Conservation (phyloP, 2,329 filamentous ascomycete species). For the Calonectria multiphialidica region DNA sequence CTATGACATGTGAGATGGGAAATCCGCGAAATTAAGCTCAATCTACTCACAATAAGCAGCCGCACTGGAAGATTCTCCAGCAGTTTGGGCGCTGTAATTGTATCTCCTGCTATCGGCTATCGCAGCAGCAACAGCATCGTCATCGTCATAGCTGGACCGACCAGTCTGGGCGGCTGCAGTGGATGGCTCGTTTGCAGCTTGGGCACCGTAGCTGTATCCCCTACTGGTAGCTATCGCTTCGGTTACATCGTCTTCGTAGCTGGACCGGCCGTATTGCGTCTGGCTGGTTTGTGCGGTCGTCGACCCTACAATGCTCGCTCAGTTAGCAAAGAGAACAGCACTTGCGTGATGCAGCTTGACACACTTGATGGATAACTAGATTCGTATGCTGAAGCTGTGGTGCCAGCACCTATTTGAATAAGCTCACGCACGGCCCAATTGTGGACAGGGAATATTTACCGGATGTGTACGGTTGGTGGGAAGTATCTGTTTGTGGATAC, state of each 20-base stretch:
- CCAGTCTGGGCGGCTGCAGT: too few relatives aligned
- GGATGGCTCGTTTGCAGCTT: too few relatives aligned
- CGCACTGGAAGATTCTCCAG: constrained; percentile 28
- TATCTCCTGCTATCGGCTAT: constrained; percentile 35
- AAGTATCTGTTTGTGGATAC: neutral
- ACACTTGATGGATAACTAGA: constrained; percentile 7
- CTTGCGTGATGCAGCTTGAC: neutral
- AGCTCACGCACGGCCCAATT: neutral
- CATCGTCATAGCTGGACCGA: constrained; percentile 7
- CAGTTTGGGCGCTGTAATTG: constrained; percentile 11
- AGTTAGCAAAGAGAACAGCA: neutral
- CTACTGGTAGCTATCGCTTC: neutral
- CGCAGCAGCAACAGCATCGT: constrained; percentile 33
- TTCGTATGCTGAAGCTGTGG: neutral
- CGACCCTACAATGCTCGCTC: neutral
- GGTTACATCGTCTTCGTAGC: neutral
- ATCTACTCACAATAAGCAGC: constrained; percentile 35
- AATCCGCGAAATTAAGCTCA: neutral
- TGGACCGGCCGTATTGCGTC: neutral
- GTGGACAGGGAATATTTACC: neutral
- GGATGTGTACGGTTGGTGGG: neutral
- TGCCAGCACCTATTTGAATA: neutral
- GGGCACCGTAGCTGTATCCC: neutral
- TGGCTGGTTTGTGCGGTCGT: neutral
- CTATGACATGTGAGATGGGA: neutral